phyloP scores from a whole-genome alignment of 1,284 basidiomycete species.

The Bjerkandera adusta region DNA sequence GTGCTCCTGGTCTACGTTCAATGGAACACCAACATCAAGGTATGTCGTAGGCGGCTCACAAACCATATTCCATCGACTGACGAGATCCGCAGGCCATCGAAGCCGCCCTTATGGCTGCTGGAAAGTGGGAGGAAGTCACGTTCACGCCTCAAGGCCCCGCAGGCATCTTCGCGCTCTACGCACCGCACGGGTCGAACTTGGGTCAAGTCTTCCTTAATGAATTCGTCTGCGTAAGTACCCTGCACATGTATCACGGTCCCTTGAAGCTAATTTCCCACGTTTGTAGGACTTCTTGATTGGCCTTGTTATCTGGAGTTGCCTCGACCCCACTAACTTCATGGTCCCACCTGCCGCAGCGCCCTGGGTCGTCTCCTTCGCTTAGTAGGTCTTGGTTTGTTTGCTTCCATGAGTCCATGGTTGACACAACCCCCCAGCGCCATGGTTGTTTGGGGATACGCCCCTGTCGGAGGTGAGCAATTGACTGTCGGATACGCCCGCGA shows the following conservation, averaged over 20 bases:
- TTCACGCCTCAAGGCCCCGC: slow-evolving; percentile 61
- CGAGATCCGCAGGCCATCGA: slow-evolving; percentile 35
- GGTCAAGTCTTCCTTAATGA: slow-evolving; percentile 61
- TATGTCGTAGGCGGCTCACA: slow-evolving; percentile 26
- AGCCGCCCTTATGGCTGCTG: slow-evolving; percentile 38
- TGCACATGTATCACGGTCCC: slow-evolving; percentile 6
- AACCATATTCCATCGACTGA: neutral
- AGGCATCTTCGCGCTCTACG: slow-evolving; percentile 60
- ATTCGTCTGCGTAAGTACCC: slow-evolving; percentile 53
- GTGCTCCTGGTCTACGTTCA: slow-evolving; percentile 59
- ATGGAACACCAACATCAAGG: slow-evolving; percentile 50
- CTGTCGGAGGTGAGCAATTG: slow-evolving; percentile 42
- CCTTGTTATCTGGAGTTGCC: slow-evolving; percentile 50
- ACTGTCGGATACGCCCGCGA: neutral
- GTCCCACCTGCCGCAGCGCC: slow-evolving; percentile 52
- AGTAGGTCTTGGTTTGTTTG: slow-evolving; percentile 36
- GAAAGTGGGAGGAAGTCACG: slow-evolving; percentile 38
- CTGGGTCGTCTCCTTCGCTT: slow-evolving; percentile 53
- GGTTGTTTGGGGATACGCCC: slow-evolving; percentile 35
- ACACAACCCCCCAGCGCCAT: neutral
- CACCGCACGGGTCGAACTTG: slow-evolving; percentile 48
- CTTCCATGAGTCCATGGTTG: neutral
- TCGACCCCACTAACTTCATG: slow-evolving; percentile 62
- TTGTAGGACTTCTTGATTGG: slow-evolving; percentile 64
- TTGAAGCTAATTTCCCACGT: neutral